Evolutionary conservation across 2,329 filamentous ascomycete genomes (phyloP).

Genomic region (Beauveria medogensis): DNA sequence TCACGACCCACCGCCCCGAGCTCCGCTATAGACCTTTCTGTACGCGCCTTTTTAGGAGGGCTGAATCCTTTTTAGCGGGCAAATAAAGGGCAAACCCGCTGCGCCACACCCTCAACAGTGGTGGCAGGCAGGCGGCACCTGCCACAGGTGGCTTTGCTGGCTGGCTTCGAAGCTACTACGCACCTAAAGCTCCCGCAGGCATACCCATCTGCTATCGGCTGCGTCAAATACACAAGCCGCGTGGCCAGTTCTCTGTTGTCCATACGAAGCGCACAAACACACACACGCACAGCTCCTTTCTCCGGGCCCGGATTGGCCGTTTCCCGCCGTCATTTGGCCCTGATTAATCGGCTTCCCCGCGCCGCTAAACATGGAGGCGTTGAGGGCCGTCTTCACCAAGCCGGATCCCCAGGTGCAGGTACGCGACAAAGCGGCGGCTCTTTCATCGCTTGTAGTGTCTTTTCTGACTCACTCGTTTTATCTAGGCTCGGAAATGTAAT

Average conservation of each 20-base stretch:
- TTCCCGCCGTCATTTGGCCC: neutral
- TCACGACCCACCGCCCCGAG: neutral
- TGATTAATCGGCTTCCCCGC: constrained; percentile 8
- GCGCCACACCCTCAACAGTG: neutral
- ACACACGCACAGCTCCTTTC: neutral
- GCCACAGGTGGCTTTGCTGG: neutral
- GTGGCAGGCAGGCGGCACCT: neutral
- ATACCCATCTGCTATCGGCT: constrained; percentile 2
- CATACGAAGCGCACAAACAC: neutral
- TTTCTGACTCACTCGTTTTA: neutral
- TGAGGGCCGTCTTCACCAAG: constrained; percentile 81
- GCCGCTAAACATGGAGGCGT: constrained; percentile 65
- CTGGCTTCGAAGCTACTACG: too few species aligned
- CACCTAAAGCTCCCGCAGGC: neutral
- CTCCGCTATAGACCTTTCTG: neutral
- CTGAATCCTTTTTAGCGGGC: too few species aligned
- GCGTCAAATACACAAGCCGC: neutral
- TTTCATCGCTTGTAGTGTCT: neutral
- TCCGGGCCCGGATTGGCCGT: neutral
- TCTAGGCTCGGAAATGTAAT: constrained; percentile 91
- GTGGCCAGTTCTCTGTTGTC: neutral
- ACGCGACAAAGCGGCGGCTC: constrained; percentile 20
- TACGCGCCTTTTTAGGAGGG: neutral
- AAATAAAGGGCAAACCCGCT: neutral
- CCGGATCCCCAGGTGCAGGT: constrained; percentile 93